Percentiles rank a stretch among this genome's conserved stretches.
These are phyloP conservation scores for Skeletonema costatum DNA, from an alignment of 108 stramenopile genomes.

Conservation along the genomic window DNA sequence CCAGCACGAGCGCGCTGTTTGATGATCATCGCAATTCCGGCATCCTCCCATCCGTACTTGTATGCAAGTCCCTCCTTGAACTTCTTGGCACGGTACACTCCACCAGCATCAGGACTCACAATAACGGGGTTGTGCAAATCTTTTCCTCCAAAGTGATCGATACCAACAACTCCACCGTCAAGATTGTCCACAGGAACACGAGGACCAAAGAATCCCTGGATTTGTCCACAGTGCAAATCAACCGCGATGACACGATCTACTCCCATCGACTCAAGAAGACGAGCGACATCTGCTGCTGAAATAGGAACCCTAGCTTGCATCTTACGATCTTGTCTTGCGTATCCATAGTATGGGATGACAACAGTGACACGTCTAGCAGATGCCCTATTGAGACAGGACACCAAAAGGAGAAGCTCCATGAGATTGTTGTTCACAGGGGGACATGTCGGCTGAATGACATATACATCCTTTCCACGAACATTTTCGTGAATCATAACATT, in stretches of 20 bases:
- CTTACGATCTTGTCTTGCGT: constrained; percentile 99
- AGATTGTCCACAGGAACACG: constrained; percentile 99
- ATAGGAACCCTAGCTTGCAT: constrained; percentile 99
- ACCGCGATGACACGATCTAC: constrained; percentile 99
- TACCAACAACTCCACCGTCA: constrained; percentile 97
- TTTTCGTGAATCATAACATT: constrained; percentile 98
- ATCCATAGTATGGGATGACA: constrained; percentile 99
- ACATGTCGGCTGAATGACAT: constrained; percentile 97
- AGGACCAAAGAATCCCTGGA: constrained; percentile 98
- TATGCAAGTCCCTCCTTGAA: constrained; percentile 97
- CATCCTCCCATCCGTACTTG: constrained; percentile 94
- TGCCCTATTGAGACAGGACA: constrained; percentile 94
- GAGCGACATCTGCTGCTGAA: constrained; percentile 98
- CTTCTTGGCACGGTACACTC: constrained; percentile 99
- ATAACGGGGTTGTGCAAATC: constrained; percentile 99
- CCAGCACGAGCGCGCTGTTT: constrained; percentile 98
- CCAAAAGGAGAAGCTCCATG: constrained; percentile 97
- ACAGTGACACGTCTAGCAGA: constrained; percentile 96
- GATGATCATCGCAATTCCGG: constrained; percentile 99
- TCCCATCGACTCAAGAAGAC: constrained; percentile 99
- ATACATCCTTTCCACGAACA: constrained; percentile 97
- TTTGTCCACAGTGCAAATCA: constrained; percentile 99
- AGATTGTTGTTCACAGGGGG: constrained; percentile 98
- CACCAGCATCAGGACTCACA: constrained; percentile 99
- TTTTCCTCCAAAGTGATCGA: constrained; percentile 98